Percentiles rank a stretch among this genome's conserved stretches.
These are phyloP conservation scores for Cinchona pubescens DNA, from an alignment of 257 asterid species.

Conservation along the genomic window DNA sequence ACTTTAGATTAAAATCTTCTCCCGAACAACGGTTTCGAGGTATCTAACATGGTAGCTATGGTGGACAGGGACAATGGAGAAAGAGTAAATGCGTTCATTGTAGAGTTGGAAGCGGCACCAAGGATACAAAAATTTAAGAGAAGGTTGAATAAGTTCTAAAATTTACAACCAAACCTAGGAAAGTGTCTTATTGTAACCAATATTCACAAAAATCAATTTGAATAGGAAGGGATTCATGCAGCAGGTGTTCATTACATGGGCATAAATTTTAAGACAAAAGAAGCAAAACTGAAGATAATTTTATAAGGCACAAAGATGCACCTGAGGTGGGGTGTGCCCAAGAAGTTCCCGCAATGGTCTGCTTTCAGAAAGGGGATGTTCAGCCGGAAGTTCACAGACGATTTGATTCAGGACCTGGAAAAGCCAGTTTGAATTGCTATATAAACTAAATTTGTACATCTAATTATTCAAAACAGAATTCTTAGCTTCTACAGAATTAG, in stretches of 20 bases:
- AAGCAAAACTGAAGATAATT: not conserved
- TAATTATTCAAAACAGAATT: not conserved
- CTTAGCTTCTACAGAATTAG: not conserved
- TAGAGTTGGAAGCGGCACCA: not conserved
- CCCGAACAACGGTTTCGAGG: not conserved
- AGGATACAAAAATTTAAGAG: not conserved
- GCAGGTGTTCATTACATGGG: not conserved
- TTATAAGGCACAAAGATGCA: conserved; percentile 20
- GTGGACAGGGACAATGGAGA: not conserved
- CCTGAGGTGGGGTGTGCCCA: conserved; percentile 99
- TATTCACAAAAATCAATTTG: too few relatives aligned
- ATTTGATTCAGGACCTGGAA: conserved; percentile 90
- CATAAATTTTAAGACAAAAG: not conserved
- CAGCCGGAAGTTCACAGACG: conserved; percentile 88
- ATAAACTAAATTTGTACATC: not conserved
- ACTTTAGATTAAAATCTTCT: not conserved
- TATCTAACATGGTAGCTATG: not conserved
- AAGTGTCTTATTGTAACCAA: too few relatives aligned
- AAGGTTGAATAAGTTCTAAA: not conserved
- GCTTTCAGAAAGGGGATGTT: conserved; percentile 94
- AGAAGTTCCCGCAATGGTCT: conserved; percentile 93
- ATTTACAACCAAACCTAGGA: not conserved
- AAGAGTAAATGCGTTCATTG: not conserved
- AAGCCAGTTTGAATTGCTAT: not conserved
- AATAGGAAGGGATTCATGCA: not conserved